Evolutionary conservation across 2,329 filamentous ascomycete species (phyloP), one percentile per base, ranked within the genome.

Genomic region (Ceratocystis diversiconidia): DNA sequence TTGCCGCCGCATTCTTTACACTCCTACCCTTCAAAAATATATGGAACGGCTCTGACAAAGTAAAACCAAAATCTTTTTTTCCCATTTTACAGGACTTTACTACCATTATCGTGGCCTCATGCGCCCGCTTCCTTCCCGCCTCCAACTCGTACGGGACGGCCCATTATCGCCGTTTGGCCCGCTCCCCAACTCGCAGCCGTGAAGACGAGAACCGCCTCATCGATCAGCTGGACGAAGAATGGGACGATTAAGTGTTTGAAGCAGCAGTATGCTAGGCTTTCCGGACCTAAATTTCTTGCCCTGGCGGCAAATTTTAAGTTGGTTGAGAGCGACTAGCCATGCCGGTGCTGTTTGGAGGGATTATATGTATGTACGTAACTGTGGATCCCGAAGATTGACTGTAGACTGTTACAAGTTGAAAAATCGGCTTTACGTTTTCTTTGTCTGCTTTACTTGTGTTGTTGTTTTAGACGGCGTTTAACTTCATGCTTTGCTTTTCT

Each of bases 161-260:
- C 65, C 87, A 88, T 8, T 92, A 92, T 73, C 83, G 80, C 67
- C 79, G 85, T 52, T 77, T 92, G 28, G 81, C 81, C 46, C 75
- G 79, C 15, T 82, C 80, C 61, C 77, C 80, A 10, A 80, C 74
- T 69, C 73, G 79, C 70, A 78, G 78, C 71, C 74, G 80, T 65
- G 92, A 96, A 67, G 92, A 91, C 65, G 94, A 97, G 76, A 96
- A 97, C 75, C 80, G 91, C 69, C 77, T 97, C 71, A 97, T 99
- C 74, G 92, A 97, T 74, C 90, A 96, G 75, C 79, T 96, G 67
- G 94, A 97, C 72, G 92, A 97, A 74, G 92, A 96, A 73, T 97
- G 92, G 92, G 92, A 96, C 71, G 92, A 96, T 69, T 86, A 71
- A 67, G 48, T 25, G 5, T 10, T 8, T 17, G 5, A 59, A 30